Conservation (phyloP, 805 yeast genomes). For the Tetrapisispora nanseiensis region DNA sequence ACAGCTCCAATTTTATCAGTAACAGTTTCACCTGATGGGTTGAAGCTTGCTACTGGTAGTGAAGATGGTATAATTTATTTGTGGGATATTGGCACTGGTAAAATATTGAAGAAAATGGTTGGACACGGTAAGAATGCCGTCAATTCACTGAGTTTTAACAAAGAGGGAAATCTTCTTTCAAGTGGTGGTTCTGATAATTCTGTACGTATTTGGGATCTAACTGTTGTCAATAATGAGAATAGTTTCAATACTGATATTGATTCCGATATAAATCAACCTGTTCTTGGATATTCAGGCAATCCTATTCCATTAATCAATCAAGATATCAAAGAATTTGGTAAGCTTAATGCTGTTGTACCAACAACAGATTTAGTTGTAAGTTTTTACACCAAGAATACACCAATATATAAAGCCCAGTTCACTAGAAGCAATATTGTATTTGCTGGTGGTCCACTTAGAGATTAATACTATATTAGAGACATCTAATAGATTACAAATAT, state of each 20-base stretch:
- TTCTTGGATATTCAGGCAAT: slow-evolving; percentile 30
- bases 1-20: slow-evolving; percentile 77
- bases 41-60: slow-evolving; percentile 92
- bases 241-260: neutral
- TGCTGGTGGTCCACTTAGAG: slow-evolving; percentile 81
- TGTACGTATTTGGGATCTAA: slow-evolving; percentile 93
- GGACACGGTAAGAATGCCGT: slow-evolving; percentile 89
- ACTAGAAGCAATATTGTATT: slow-evolving; percentile 84
- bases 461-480: slow-evolving; percentile 36
- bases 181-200: slow-evolving; percentile 90
- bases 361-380: slow-evolving; percentile 87
- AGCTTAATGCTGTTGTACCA: slow-evolving; percentile 64
- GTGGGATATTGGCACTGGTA: slow-evolving; percentile 92
- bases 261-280: slow-evolving; percentile 29
- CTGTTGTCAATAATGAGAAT: slow-evolving; percentile 39
- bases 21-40: slow-evolving; percentile 92
- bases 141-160: slow-evolving; percentile 73
- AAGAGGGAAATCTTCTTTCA: slow-evolving; percentile 81
- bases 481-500: neutral
- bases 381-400: slow-evolving; percentile 86
- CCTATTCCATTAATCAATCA: slow-evolving; percentile 25
- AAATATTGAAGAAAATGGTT: slow-evolving; percentile 79
- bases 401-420: slow-evolving; percentile 86
- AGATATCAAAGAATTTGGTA: slow-evolving; percentile 40
- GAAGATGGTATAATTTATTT: slow-evolving; percentile 82